Conservation (phyloP, 202 grass and related monocot genomes). For the Setaria italica region DNA sequence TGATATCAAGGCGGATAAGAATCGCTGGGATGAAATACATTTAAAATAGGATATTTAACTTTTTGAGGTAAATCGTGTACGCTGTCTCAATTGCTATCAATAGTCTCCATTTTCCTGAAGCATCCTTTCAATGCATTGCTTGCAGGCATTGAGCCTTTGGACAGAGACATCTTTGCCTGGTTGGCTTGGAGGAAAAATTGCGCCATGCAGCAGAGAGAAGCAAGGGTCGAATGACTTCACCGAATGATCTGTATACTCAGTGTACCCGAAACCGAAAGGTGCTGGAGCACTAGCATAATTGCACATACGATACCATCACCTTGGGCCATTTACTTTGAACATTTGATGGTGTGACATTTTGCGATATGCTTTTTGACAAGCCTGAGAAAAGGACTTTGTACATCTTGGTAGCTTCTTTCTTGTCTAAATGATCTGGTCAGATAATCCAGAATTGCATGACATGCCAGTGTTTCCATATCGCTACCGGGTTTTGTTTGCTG, state of each 20-base stretch:
- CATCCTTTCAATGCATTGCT: not conserved
- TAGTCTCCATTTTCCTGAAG: slow-evolving; percentile 11
- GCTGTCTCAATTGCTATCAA: not conserved
- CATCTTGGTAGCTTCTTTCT: not conserved
- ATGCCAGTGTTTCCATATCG: too few relatives aligned
- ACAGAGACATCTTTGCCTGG: slow-evolving; percentile 16
- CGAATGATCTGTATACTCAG: slow-evolving; percentile 42
- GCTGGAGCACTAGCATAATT: slow-evolving; percentile 29
- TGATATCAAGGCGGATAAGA: slow-evolving; percentile 91
- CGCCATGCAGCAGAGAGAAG: slow-evolving; percentile 23
- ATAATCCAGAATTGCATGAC: not conserved
- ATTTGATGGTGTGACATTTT: slow-evolving; percentile 28
- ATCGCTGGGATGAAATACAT: slow-evolving; percentile 99
- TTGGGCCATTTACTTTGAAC: slow-evolving; percentile 34
- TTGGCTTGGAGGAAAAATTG: slow-evolving; percentile 3
- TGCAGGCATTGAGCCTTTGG: too few relatives aligned
- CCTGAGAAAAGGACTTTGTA: slow-evolving; percentile 29
- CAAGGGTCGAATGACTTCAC: not conserved
- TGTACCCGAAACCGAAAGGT: slow-evolving; percentile 36
- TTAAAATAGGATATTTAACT: slow-evolving; percentile 58
- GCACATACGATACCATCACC: slow-evolving; percentile 33
- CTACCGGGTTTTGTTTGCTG: too few relatives aligned
- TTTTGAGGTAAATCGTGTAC: slow-evolving; percentile 53
- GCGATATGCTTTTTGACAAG: not conserved
- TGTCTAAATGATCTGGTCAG: not conserved